Conservation (phyloP, 495 filamentous ascomycete species). For the Trichocladium uniseriatum region DNA sequence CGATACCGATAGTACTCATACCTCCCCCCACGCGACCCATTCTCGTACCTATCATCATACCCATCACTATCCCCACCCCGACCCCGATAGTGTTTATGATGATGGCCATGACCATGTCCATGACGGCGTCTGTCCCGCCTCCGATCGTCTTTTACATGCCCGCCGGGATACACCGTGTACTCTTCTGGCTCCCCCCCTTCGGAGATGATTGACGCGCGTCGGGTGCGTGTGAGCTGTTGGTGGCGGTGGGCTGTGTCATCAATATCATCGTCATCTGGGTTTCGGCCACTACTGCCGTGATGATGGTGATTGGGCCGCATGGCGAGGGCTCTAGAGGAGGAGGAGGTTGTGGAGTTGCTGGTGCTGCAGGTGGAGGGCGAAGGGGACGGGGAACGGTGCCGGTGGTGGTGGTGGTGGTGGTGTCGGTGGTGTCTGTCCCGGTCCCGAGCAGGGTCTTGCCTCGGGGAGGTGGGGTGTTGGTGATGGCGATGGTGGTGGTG, state of each 20-base stretch:
- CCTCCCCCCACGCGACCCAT: no score
- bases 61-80: neutral
- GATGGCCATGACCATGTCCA: neutral
- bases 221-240: neutral
- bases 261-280: no score
- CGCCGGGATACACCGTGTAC: conserved; percentile 7
- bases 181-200: neutral
- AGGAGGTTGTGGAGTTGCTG: neutral
- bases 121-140: no score
- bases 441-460: no score
- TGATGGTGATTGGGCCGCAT: no score
- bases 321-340: neutral
- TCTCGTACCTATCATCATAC: neutral
- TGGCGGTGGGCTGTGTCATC: no score
- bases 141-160: neutral
- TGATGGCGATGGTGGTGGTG: neutral
- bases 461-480: no score
- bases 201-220: neutral
- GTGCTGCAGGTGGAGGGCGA: neutral
- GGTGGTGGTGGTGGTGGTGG: no score
- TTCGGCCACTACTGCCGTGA: no score
- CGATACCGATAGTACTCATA: no score
- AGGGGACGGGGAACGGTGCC: neutral
- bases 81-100: no score
- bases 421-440: no score